phyloP scores from a whole-genome alignment of 805 yeast genomes.

The Yamadazyma tumulicola region DNA sequence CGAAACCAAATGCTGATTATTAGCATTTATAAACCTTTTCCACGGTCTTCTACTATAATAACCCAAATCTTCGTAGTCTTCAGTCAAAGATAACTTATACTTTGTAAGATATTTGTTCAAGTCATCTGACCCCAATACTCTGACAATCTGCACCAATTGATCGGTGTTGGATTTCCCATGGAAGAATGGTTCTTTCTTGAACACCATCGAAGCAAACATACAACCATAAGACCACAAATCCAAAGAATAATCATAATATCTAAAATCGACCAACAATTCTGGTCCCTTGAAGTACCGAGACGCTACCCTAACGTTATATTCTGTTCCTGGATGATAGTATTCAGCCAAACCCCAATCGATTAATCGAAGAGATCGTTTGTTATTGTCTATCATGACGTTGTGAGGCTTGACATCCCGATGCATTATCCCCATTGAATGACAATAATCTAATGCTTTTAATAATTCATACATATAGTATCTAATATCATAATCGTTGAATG shows the following conservation, averaged over 20 bases:
- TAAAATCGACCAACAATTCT: conserved; percentile 76
- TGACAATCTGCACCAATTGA: conserved; percentile 85
- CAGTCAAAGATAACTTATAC: conserved; percentile 66
- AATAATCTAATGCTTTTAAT: conserved; percentile 77
- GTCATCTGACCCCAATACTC: conserved; percentile 82
- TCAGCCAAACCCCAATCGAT: conserved; percentile 97
- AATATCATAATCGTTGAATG: conserved; percentile 69
- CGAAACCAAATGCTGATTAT: conserved; percentile 49
- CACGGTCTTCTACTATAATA: conserved; percentile 65
- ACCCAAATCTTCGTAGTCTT: conserved; percentile 77
- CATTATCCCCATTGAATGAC: conserved; percentile 93
- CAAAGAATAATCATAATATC: conserved; percentile 81
- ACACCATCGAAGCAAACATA: conserved; percentile 84
- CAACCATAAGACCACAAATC: conserved; percentile 93
- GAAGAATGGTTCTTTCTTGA: conserved; percentile 88
- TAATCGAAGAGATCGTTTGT: conserved; percentile 55
- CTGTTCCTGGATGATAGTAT: conserved; percentile 85
- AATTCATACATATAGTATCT: conserved; percentile 81
- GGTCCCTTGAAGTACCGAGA: conserved; percentile 92
- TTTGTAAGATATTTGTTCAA: conserved; percentile 61
- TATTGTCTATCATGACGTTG: conserved; percentile 88
- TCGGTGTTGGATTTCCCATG: conserved; percentile 90
- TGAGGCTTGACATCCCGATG: conserved; percentile 94
- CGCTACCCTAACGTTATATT: conserved; percentile 89
- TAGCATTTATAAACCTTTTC: conserved; percentile 55